Percentiles rank a stretch among this genome's conserved stretches.
Conservation (phyloP, 805 yeast genomes). For the Candida bentonensis region DNA sequence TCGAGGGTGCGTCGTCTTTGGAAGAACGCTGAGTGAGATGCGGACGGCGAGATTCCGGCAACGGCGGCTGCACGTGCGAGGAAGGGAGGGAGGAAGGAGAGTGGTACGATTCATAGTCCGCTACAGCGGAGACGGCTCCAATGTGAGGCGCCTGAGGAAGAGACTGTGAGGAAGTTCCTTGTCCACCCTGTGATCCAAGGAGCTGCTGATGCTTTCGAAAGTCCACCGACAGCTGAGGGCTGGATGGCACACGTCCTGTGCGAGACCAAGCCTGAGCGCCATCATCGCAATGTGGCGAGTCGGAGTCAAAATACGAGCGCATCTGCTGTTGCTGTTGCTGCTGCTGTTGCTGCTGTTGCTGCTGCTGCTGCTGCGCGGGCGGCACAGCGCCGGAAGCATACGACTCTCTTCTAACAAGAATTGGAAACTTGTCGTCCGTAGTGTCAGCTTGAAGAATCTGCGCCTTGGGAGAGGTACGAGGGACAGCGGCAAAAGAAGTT, state of each 20-base stretch:
- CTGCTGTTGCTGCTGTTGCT: constrained; percentile 5
- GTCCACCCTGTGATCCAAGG: constrained; percentile 3
- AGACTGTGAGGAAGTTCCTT: not conserved
- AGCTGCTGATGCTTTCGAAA: not conserved
- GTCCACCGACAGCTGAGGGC: not conserved
- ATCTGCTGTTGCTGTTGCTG: constrained; percentile 5
- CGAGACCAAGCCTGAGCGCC: not conserved
- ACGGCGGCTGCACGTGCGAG: too few relatives aligned
- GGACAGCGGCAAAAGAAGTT: not conserved
- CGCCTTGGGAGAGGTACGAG: constrained; percentile 2
- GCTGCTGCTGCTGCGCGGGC: constrained; percentile 6
- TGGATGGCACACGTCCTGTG: not conserved
- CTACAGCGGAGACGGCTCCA: not conserved
- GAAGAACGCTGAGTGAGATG: not conserved
- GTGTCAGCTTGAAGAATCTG: constrained; percentile 17
- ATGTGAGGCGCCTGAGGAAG: not conserved
- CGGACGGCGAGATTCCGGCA: too few relatives aligned
- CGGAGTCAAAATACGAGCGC: not conserved
- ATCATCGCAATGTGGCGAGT: not conserved
- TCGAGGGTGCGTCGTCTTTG: not conserved
- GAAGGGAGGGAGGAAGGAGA: not conserved
- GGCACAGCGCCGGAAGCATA: constrained; percentile 1
- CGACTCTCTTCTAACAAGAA: constrained; percentile 18
- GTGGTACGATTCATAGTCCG: too few relatives aligned
- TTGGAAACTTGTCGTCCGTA: constrained; percentile 22